Base-by-base conservation (phyloP, 1,139 yeast genomes). In the Pichia kudriavzevii region DNA sequence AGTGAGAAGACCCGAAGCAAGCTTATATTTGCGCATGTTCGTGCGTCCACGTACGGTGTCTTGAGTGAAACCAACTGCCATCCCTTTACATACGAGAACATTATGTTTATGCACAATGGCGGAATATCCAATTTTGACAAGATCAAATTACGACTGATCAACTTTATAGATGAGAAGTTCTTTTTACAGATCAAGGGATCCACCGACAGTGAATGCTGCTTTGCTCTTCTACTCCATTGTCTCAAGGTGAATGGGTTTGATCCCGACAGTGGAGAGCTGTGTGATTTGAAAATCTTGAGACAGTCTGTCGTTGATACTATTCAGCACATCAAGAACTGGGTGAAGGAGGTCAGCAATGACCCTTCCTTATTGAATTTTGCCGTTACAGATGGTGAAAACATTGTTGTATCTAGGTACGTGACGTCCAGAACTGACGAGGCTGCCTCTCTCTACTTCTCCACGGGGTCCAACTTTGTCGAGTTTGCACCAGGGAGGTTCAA, bases 61-160 rank as follows among this genome's bases (percentile, higher is more conserved):
- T 63, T 91, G 22, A 73, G 94, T 5, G 97, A 91, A 55, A 87
- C 95, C 2, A 91, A 91, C 60, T 91, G 97, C 60, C 98, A 91
- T 56, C 97, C 97, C 0, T 82, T 88, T 59, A 78, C 83, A 4
- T 87, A 73, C 55, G 93, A 91, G 41, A 76, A 77, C 34, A 63
- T 88, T 32, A 83, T 91, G 82, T 91, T 91, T 58, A 91, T 91
- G 98, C 97, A 91, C 60, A 91, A 91, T 60, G 98, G 98, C 20
- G 94, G 93, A 6, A 75, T 91, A 17, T 70, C 91, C 11, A 72
- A 76, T 36, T 91, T 91, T 56, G 59, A 67, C 39, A 63, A 64
- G 47, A 82, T 91, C 51, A 91, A 91, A 58, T 71, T 93, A 43
- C 69, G 61, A 39, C 65, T 91, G 34, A 69, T 87, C 22, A 69